A percentile compares a stretch with the other conserved stretches of the same genome.
Evolutionary conservation across 768 basidiomycete genomes (phyloP).

Genomic region (Auriscalpium vulgare): DNA sequence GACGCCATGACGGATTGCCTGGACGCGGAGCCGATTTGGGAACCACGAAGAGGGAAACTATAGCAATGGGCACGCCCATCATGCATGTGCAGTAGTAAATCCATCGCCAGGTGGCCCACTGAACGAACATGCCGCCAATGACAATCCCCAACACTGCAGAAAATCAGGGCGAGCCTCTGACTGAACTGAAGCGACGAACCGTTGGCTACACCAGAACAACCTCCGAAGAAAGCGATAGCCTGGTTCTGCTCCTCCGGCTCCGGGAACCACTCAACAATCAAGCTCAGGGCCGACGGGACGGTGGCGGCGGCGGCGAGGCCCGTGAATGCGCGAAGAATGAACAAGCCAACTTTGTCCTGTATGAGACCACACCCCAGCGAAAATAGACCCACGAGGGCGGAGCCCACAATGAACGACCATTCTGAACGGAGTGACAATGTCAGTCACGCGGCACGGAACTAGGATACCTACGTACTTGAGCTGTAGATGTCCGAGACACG

Average conservation of each 20-base stretch:
- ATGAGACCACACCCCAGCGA: neutral
- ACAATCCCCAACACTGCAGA: conserved; percentile 17
- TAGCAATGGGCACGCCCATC: conserved; percentile 21
- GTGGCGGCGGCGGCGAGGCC: conserved; percentile 30
- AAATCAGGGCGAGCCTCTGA: neutral
- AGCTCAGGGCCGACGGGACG: conserved; percentile 32
- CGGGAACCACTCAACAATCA: conserved; percentile 39
- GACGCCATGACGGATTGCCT: conserved; percentile 13
- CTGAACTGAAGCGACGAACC: neutral
- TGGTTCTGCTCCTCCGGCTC: conserved; percentile 32
- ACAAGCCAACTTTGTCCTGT: neutral
- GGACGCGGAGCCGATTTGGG: conserved; percentile 22
- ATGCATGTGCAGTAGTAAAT: conserved; percentile 39
- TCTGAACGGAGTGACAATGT: neutral
- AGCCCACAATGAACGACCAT: neutral
- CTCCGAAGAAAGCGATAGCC: conserved; percentile 26
- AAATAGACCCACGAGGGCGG: neutral
- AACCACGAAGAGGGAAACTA: conserved; percentile 21
- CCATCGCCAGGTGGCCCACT: conserved; percentile 32
- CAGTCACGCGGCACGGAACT: neutral
- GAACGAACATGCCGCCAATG: conserved; percentile 30
- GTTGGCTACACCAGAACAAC: neutral
- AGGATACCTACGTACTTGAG: neutral
- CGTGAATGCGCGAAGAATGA: neutral
- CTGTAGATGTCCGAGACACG: neutral